Evolutionary conservation across 225 moss, liverwort and hornwort genomes (phyloP).

Genomic region (Polytrichum formosum): DNA sequence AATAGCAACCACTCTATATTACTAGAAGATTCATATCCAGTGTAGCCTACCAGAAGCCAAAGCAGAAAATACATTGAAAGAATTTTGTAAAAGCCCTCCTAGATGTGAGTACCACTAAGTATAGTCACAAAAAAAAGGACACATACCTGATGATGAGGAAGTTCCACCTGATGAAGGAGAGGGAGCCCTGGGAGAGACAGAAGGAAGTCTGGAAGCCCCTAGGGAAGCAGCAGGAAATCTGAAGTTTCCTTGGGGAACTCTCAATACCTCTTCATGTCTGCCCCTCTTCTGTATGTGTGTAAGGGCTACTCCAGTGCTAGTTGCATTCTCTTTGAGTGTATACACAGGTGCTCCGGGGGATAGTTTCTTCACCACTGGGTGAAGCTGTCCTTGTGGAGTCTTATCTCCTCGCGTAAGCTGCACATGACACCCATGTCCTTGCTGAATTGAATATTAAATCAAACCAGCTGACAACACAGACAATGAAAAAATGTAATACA

Average conservation of each 20-base stretch:
- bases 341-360: constrained; percentile 23
- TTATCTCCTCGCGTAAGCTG: constrained; percentile 9
- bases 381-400: constrained; percentile 3
- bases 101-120: too few relatives aligned
- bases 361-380: constrained; percentile 13
- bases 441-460: constrained; percentile 4
- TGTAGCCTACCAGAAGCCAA: too few relatives aligned
- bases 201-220: constrained; percentile 19
- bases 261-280: constrained; percentile 16
- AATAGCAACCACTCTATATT: background rate
- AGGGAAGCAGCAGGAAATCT: constrained; percentile 10
- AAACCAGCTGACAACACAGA: background rate
- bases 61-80: too few relatives aligned
- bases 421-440: constrained; percentile 4
- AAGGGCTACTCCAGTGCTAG: constrained; percentile 13
- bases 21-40: background rate
- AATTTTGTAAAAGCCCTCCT: too few relatives aligned
- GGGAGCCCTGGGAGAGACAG: constrained; percentile 13
- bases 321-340: constrained; percentile 9
- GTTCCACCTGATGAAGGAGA: constrained; percentile 21
- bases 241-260: constrained; percentile 6
- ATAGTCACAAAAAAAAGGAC: background rate
- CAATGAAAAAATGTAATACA: constrained; percentile 7
- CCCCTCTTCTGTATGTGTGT: constrained; percentile 21
- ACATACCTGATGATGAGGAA: constrained; percentile 18